Percentiles rank a stretch among this genome's conserved stretches.
These are phyloP conservation scores for Entomortierella lignicola DNA, from an alignment of 192 early-diverging fungal species.

Conservation along the genomic window DNA sequence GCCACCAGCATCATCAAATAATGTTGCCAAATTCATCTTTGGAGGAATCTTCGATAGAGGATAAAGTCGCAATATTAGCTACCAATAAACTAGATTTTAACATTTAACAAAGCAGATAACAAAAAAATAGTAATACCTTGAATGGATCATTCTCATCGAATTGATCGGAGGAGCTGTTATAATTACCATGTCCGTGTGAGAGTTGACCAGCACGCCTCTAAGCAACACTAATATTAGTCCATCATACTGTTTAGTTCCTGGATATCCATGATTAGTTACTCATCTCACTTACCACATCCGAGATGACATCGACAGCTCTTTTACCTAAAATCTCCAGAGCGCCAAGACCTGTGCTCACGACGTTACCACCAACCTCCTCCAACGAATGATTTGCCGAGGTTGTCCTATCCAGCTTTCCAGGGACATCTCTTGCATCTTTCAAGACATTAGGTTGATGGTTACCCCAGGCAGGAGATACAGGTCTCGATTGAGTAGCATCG, in stretches of 20 bases:
- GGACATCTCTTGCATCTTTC: neutral
- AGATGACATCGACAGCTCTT: conserved; percentile 43
- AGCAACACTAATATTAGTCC: too few species aligned
- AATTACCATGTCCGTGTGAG: conserved; percentile 16
- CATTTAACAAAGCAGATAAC: too few species aligned
- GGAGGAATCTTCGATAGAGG: conserved; percentile 16
- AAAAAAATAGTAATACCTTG: conserved; percentile 21
- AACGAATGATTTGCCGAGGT: conserved; percentile 17
- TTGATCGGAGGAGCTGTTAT: neutral
- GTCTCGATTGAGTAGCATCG: neutral
- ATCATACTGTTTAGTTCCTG: too few species aligned
- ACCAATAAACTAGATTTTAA: too few species aligned
- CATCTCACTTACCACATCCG: conserved; percentile 39
- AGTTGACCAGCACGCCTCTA: conserved; percentile 39
- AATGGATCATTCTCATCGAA: conserved; percentile 26
- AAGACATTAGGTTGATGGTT: neutral
- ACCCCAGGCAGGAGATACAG: conserved; percentile 1
- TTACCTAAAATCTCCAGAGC: conserved; percentile 45
- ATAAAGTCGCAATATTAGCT: neutral
- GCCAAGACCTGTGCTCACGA: conserved; percentile 46
- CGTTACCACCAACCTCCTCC: conserved; percentile 40
- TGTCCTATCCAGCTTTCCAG: neutral
- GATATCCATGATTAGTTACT: too few species aligned
- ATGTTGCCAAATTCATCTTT: conserved; percentile 17
- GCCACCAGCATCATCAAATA: conserved; percentile 28